Percentiles rank a stretch among this genome's conserved stretches.
Conservation (phyloP, 2,329 filamentous ascomycete species). For the Cephalotrichum gorgonifer region DNA sequence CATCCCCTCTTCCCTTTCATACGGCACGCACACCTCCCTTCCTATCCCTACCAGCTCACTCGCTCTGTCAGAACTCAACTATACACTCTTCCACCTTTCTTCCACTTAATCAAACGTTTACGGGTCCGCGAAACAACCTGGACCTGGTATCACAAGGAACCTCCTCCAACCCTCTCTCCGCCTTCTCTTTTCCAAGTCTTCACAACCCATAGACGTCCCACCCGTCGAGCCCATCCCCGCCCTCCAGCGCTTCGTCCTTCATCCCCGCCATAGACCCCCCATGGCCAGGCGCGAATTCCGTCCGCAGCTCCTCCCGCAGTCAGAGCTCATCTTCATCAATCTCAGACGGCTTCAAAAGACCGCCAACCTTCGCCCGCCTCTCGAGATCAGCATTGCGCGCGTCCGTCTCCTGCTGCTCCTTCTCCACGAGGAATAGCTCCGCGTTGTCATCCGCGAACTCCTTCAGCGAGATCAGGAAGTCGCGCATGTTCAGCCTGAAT, state of each 20-base stretch:
- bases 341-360: slow-evolving; percentile 94
- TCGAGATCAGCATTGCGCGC: slow-evolving; percentile 83
- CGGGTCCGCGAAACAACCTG: not conserved
- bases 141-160: not conserved
- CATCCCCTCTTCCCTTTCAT: not conserved
- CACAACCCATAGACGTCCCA: slow-evolving; percentile 58
- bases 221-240: slow-evolving; percentile 37
- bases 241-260: slow-evolving; percentile 15
- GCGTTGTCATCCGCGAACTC: slow-evolving; percentile 95
- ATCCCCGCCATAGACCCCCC: slow-evolving; percentile 11
- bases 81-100: not conserved
- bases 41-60: no score
- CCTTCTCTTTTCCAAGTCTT: slow-evolving; percentile 6
- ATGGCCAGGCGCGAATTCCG: slow-evolving; percentile 41
- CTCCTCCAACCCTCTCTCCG: not conserved
- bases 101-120: not conserved
- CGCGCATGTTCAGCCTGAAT: slow-evolving; percentile 91
- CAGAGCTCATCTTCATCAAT: slow-evolving; percentile 85
- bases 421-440: slow-evolving; percentile 86
- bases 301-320: slow-evolving; percentile 62
- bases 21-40: not conserved
- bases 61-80: not conserved
- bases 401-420: slow-evolving; percentile 81
- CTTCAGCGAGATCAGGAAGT: slow-evolving; percentile 95
- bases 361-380: slow-evolving; percentile 87